A percentile compares a stretch with the other conserved stretches of the same genome.
Conservation (phyloP, 2,329 filamentous ascomycete genomes). For the Knoxdaviesia proteae region DNA sequence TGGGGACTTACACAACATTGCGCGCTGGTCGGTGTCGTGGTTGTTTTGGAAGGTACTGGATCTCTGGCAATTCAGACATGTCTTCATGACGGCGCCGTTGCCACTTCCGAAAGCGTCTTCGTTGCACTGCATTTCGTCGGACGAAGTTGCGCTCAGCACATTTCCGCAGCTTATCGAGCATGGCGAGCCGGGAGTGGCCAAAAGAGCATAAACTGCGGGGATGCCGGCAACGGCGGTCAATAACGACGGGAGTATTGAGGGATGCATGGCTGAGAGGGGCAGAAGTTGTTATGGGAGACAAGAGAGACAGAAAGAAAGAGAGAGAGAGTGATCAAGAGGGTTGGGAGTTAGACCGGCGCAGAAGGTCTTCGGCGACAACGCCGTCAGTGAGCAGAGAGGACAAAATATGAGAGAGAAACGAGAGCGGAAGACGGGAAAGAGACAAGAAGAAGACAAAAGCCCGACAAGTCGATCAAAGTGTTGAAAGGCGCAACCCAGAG, state of each 20-base stretch:
- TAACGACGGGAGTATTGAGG: not conserved
- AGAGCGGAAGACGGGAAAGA: too few species aligned
- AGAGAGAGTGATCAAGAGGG: not conserved
- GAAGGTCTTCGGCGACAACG: too few species aligned
- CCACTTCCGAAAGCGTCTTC: slow-evolving; percentile 17
- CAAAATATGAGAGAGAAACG: too few species aligned
- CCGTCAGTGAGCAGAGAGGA: too few species aligned
- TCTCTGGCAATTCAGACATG: slow-evolving; percentile 30
- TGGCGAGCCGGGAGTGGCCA: slow-evolving; percentile 23
- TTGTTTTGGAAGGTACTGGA: slow-evolving; percentile 22
- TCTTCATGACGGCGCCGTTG: slow-evolving; percentile 25
- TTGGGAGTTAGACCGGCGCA: too few species aligned
- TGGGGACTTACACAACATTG: slow-evolving; percentile 28
- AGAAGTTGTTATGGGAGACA: not conserved
- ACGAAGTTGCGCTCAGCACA: slow-evolving; percentile 21
- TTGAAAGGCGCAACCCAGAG: too few species aligned
- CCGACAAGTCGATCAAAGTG: too few species aligned
- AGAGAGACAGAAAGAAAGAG: not conserved
- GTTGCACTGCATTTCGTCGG: slow-evolving; percentile 26
- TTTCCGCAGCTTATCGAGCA: slow-evolving; percentile 33
- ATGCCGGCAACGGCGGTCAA: not conserved
- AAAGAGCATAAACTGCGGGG: slow-evolving; percentile 13
- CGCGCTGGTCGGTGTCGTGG: slow-evolving; percentile 29
- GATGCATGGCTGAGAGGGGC: not conserved
- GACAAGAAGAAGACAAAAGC: too few species aligned